Evolutionary conservation across 345 rosid species (phyloP).

Genomic region (Salix viminalis): DNA sequence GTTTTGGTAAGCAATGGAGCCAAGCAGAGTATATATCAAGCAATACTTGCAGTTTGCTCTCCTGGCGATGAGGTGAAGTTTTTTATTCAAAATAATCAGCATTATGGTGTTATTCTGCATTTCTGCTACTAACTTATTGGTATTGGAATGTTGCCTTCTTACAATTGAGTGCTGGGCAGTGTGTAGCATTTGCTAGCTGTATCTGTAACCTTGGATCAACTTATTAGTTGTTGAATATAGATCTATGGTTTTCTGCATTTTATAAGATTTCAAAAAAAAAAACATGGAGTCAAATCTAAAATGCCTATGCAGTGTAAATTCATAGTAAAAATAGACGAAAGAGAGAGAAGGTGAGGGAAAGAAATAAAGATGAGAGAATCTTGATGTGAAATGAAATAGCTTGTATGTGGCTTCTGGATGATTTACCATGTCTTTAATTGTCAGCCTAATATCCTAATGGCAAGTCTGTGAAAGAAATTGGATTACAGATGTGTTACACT

Average conservation of each 20-base stretch:
- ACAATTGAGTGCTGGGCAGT: neutral
- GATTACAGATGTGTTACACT: neutral
- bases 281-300: neutral
- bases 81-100: neutral
- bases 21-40: constrained; percentile 75
- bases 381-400: neutral
- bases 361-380: neutral
- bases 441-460: neutral
- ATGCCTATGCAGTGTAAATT: neutral
- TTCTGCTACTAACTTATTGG: neutral
- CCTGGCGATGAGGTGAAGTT: constrained; percentile 89
- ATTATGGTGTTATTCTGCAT: neutral
- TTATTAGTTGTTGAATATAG: neutral
- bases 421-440: neutral
- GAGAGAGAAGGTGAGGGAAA: neutral
- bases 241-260: neutral
- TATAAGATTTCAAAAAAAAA: neutral
- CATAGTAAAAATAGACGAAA: neutral
- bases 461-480: neutral
- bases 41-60: constrained; percentile 84
- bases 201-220: neutral
- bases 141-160: neutral
- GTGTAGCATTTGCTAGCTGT: neutral
- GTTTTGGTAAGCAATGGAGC: constrained; percentile 96
- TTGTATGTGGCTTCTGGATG: neutral